A percentile compares a stretch with the other conserved stretches of the same genome.
These are phyloP conservation scores for Thraustotheca clavata DNA, from an alignment of 352 stramenopile species.

Conservation along the genomic window DNA sequence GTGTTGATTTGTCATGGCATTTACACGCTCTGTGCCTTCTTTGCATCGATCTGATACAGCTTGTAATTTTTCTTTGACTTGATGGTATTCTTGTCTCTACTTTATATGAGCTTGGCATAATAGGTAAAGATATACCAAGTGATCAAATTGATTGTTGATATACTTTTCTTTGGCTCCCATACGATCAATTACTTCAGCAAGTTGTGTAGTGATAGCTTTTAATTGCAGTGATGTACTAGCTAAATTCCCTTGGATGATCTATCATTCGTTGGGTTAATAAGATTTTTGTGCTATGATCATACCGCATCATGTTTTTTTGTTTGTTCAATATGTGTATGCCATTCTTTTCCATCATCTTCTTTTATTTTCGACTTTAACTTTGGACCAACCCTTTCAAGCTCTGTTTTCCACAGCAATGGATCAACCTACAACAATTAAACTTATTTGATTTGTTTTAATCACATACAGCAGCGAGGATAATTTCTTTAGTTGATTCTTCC, in stretches of 20 bases:
- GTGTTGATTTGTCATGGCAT: slow-evolving; percentile 68
- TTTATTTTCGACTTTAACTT: slow-evolving; percentile 54
- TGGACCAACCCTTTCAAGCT: slow-evolving; percentile 70
- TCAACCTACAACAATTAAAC: slow-evolving; percentile 33
- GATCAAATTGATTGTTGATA: slow-evolving; percentile 76
- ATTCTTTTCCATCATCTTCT: slow-evolving; percentile 61
- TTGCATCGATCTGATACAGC: slow-evolving; percentile 55
- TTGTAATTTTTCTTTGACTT: slow-evolving; percentile 56
- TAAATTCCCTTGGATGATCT: slow-evolving; percentile 48
- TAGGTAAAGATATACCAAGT: slow-evolving; percentile 16
- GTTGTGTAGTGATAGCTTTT: slow-evolving; percentile 43
- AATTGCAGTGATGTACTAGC: slow-evolving; percentile 49
- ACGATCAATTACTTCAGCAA: slow-evolving; percentile 47
- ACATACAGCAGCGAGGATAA: slow-evolving; percentile 61
- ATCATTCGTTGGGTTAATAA: neutral
- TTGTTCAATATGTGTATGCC: slow-evolving; percentile 70
- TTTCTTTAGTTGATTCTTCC: slow-evolving; percentile 74
- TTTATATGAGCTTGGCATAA: neutral
- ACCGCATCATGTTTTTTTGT: slow-evolving; percentile 61
- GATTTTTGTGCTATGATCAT: neutral
- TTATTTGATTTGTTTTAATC: neutral
- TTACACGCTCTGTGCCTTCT: slow-evolving; percentile 53
- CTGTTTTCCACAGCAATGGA: slow-evolving; percentile 72
- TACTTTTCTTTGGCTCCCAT: slow-evolving; percentile 69
- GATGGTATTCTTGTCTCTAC: slow-evolving; percentile 51